Percentiles rank a stretch among this genome's conserved stretches.
Evolutionary conservation across 208 protist genomes (phyloP).

Genomic region (Leishmania major): DNA sequence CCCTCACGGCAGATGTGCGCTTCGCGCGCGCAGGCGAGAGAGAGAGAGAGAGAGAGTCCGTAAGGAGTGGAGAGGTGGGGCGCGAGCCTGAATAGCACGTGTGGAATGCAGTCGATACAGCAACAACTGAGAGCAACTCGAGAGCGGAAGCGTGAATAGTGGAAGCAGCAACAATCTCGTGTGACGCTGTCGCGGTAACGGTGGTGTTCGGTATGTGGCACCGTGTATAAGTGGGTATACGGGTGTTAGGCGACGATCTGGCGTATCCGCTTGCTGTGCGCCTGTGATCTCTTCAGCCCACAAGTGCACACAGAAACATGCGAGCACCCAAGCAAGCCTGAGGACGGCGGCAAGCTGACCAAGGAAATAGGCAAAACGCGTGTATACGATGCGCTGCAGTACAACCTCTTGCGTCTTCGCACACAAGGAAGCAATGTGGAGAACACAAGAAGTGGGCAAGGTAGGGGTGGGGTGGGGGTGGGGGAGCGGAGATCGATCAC

Average conservation of each 20-base stretch:
- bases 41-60: not conserved
- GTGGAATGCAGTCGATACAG: not conserved
- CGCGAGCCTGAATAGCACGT: not conserved
- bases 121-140: not conserved
- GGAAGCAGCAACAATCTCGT: not conserved
- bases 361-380: not conserved
- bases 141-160: not conserved
- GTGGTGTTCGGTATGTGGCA: not conserved
- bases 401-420: not conserved
- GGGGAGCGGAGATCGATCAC: not conserved
- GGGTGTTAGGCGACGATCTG: not conserved
- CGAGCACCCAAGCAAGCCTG: not conserved
- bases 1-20: not conserved
- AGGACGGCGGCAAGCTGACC: not conserved
- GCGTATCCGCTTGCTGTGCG: not conserved
- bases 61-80: not conserved
- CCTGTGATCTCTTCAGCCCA: not conserved
- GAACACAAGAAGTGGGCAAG: not conserved
- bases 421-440: not conserved
- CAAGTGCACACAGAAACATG: not conserved
- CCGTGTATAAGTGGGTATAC: not conserved
- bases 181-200: not conserved
- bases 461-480: no score
- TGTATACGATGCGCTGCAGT: not conserved
- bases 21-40: not conserved